Evolutionary conservation across 2,329 filamentous ascomycete species (phyloP), one percentile per base, ranked within the genome.

Genomic region (Botryosphaeria dothidea): DNA sequence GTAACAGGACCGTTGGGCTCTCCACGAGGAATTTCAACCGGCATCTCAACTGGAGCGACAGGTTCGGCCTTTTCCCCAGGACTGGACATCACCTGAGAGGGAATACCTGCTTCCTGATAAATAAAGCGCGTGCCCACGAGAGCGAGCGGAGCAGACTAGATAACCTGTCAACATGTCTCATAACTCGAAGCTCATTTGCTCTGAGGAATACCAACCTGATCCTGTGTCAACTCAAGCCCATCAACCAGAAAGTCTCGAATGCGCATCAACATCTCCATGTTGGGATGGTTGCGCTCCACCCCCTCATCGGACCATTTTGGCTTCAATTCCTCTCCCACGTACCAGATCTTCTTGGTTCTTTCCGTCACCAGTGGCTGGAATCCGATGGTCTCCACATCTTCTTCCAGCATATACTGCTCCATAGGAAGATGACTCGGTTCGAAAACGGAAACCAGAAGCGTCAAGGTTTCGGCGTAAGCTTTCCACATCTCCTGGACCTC

Each of bases 261-360:
- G 45, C 89, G 83, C 71, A 86, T 85, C n/a, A 89, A 80, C 85
- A 89, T 89, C 74, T 91, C 89, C 36, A 86, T 80, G 64, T 88
- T 86, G 0, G 83, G 81, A 41, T 87, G 83, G 62, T 83, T 81
- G 64, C 84, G 81, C 66, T 85, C 80, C 34, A 86, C 75, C 9
- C 77, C 77, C 34, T 71, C 71, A 66, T 87, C 84, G 11, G 80
- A 81, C 73, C 81, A 82, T 52, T 82, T 83, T 15, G 81, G 80
- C 72, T 88, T 89, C 63, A 80, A 67, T 15, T 74, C 72, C 23
- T 71, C 72, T n/a, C 78, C 74, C 13, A 75, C 73, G 54, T 84
- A 78, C 79, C 88, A 88, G 62, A 85, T 79, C 52, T 83, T 82
- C 66, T 73, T 76, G 3, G 82, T 84, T 43, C 81, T 77, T 3